Evolutionary conservation across 257 asterid genomes (phyloP).

Genomic region (Scutellaria minor): DNA sequence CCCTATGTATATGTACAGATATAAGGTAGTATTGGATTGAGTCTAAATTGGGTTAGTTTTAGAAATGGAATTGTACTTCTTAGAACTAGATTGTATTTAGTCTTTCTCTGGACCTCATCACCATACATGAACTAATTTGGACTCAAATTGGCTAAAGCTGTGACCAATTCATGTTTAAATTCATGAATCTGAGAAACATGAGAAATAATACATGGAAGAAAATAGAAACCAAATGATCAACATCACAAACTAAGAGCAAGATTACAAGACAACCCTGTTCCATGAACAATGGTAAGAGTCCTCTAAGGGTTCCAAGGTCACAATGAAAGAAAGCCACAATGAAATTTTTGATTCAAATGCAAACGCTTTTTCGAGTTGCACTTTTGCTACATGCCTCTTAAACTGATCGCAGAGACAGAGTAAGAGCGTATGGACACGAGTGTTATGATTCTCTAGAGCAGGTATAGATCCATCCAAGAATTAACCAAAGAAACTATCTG

Average conservation of each 20-base stretch:
- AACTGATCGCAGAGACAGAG: constrained; percentile 3
- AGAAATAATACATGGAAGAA: not conserved
- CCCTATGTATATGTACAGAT: too few species aligned
- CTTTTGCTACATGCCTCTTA: constrained; percentile 24
- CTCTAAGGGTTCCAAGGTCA: not conserved
- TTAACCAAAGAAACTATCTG: constrained; percentile 20
- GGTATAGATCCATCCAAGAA: constrained; percentile 13
- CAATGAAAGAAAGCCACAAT: not conserved
- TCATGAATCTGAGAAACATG: too few species aligned
- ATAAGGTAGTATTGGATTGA: too few species aligned
- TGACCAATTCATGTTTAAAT: too few species aligned
- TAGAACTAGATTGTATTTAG: too few species aligned
- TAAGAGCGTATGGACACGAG: constrained; percentile 9
- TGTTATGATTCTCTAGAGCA: constrained; percentile 12
- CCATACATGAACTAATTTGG: too few species aligned
- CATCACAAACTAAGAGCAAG: not conserved
- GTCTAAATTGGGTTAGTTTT: too few species aligned
- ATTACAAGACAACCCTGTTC: not conserved
- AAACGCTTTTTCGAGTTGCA: constrained; percentile 28
- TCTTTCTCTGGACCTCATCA: too few species aligned
- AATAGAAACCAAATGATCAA: not conserved
- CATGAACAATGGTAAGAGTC: not conserved
- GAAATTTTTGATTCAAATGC: not conserved
- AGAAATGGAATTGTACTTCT: too few species aligned
- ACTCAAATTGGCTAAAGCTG: too few species aligned